These are phyloP conservation scores for Gremmenia infestans DNA, from an alignment of 2,329 filamentous ascomycete genomes.

Conservation along the genomic window DNA sequence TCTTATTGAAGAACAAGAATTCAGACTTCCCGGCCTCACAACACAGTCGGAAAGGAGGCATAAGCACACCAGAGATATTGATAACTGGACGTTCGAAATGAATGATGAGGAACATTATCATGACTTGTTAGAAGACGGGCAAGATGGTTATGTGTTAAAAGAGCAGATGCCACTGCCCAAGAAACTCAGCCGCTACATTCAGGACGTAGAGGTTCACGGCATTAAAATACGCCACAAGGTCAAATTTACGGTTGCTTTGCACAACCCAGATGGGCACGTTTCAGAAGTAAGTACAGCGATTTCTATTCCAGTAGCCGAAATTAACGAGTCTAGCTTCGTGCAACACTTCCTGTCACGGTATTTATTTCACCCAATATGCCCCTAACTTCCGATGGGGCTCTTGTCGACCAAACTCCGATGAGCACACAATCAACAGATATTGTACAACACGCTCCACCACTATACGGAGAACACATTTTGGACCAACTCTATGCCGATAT, in stretches of 20 bases:
- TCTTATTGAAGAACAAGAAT: conserved; percentile 74
- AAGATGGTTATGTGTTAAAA: conserved; percentile 60
- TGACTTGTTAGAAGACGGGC: conserved; percentile 63
- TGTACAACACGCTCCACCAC: conserved; percentile 71
- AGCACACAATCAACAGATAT: conserved; percentile 44
- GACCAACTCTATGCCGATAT: conserved; percentile 89
- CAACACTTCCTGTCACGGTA: conserved; percentile 83
- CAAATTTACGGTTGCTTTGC: conserved; percentile 82
- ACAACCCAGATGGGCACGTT: conserved; percentile 91
- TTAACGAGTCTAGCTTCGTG: conserved; percentile 57
- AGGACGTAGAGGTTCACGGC: conserved; percentile 81
- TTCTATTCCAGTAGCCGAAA: conserved; percentile 6
- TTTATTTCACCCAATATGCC: conserved; percentile 95
- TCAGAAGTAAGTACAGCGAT: conserved; percentile 62
- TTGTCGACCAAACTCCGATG: conserved; percentile 57
- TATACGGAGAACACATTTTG: conserved; percentile 84
- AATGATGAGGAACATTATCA: conserved; percentile 60
- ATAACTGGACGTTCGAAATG: conserved; percentile 52
- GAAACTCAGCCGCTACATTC: conserved; percentile 75
- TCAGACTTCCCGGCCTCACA: conserved; percentile 45
- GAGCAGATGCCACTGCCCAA: conserved; percentile 69
- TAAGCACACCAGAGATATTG: conserved; percentile 60
- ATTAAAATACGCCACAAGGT: conserved; percentile 93
- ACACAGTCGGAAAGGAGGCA: conserved; percentile 48
- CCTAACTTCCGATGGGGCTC: conserved; percentile 79